Evolutionary conservation across 495 filamentous ascomycete species (phyloP).

Genomic region (Tuber brumale): DNA sequence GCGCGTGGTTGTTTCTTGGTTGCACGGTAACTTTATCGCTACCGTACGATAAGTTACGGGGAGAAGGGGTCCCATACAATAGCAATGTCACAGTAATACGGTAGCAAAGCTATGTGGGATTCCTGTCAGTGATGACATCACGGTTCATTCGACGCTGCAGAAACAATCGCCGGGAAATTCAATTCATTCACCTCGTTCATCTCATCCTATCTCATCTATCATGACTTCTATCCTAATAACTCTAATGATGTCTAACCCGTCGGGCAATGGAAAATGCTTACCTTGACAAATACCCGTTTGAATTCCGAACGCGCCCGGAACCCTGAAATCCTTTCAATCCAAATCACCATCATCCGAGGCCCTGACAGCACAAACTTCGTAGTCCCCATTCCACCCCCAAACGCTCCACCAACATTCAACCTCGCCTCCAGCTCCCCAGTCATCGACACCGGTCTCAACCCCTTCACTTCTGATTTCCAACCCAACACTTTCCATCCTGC

Average conservation of each 20-base stretch:
- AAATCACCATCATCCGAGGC: background rate
- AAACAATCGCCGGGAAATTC: background rate
- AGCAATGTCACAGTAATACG: background rate
- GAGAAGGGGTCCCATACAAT: background rate
- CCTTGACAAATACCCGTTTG: background rate
- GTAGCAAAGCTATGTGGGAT: background rate
- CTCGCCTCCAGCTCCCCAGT: conserved; percentile 57
- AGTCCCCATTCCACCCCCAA: conserved; percentile 23
- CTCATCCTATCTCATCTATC: conserved; percentile 1
- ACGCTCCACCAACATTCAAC: conserved; percentile 59
- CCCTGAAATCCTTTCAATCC: background rate
- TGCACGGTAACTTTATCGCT: too few relatives aligned
- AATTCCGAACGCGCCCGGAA: background rate
- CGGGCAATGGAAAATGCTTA: background rate
- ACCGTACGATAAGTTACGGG: background rate
- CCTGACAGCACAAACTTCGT: background rate
- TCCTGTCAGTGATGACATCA: background rate
- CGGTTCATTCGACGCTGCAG: background rate
- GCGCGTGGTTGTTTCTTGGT: background rate
- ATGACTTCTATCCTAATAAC: background rate
- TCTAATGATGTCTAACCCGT: background rate
- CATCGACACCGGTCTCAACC: conserved; percentile 60
- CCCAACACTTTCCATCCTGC: conserved; percentile 51
- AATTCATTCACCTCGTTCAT: background rate
- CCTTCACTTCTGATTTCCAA: conserved; percentile 55